Percentiles rank a stretch among this genome's conserved stretches.
Conservation (phyloP, 177 flowering plant genomes). For the Tripterygium wilfordii region DNA sequence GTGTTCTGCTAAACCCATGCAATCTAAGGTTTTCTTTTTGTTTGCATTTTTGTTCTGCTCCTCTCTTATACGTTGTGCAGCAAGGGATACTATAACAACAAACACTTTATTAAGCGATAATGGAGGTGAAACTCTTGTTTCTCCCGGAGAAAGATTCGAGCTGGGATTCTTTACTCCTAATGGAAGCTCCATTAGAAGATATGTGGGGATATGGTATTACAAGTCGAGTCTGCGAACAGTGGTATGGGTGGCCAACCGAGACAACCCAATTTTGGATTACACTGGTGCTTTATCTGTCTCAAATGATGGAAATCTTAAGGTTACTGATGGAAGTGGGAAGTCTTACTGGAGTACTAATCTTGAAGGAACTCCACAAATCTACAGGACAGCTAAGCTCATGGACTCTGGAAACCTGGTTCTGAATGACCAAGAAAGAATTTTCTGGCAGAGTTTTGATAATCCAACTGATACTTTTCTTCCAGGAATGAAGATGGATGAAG, state of each 20-base stretch:
- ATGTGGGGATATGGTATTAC: slow-evolving; percentile 37
- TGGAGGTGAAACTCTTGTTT: slow-evolving; percentile 22
- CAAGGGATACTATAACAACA: slow-evolving; percentile 15
- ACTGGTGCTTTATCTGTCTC: slow-evolving; percentile 11
- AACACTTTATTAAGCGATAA: slow-evolving; percentile 8
- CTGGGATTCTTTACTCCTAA: slow-evolving; percentile 30
- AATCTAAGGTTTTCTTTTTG: neutral
- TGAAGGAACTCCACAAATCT: neutral
- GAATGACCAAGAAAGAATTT: slow-evolving; percentile 1
- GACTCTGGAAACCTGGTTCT: slow-evolving; percentile 21
- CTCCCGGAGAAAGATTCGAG: slow-evolving; percentile 19
- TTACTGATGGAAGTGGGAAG: slow-evolving; percentile 9
- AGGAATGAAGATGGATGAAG: slow-evolving; percentile 26
- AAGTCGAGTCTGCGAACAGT: slow-evolving; percentile 12
- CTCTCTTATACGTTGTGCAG: slow-evolving; percentile 5
- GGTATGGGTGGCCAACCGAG: slow-evolving; percentile 44
- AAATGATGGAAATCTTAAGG: slow-evolving; percentile 23
- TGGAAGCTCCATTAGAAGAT: slow-evolving; percentile 14
- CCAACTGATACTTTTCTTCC: slow-evolving; percentile 40
- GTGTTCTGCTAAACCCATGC: slow-evolving; percentile 3
- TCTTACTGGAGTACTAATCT: slow-evolving; percentile 14
- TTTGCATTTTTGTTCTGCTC: neutral
- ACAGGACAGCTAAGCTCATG: slow-evolving; percentile 9
- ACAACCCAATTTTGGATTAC: slow-evolving; percentile 13
- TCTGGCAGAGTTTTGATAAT: slow-evolving; percentile 29